Base-by-base conservation (phyloP, 2,329 filamentous ascomycete species). In the Coniosporium tulheliwenetii region DNA sequence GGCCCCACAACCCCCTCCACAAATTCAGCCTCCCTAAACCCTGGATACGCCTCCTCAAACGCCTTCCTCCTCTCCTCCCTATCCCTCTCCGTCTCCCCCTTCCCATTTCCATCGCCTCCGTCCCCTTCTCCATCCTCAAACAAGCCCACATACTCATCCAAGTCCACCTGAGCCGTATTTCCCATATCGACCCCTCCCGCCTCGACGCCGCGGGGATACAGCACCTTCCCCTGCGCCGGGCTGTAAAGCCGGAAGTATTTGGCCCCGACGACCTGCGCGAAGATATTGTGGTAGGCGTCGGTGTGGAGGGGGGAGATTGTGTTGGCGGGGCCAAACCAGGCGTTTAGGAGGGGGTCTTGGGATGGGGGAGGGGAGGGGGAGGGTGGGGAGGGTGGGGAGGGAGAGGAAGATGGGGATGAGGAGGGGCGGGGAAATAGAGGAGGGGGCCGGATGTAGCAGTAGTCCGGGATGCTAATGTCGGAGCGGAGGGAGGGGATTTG, bases 301-400 rank as follows among this genome's bases (percentile, higher is more conserved):
- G 85, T 93, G 58, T 98, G 91, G 1, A 96, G 67, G 1, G 91
- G 91, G 1, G 86, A 94, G 47, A 94, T 87, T 0, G 91, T 96
- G 39, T 77, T 79, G 0, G 77, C 67, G 0, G 91, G 91, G 0
- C 91, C 91, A 47, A 96, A 81, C 91, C 91, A 98, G 7, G 85
- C 86, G 59, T 96, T 93, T 13, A 93, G 68, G 36, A 82, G 65
- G 0, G 85, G 85, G 15, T 75, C 69, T 42, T 16, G 34, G 44
- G 10, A 16, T 38, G 12, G 42, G 43, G 31, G 16, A 12, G 16
- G 37, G 33, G 77, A 71, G 0, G 63, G 63, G 0, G 54, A 55
- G 1, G 81, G 77, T 0, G 80, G 76, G 7, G 67, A 58, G 7
- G 77, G 73, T 63, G 80, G 89, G 65, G 40, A 29, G 85, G 86